A percentile compares a stretch with the other conserved stretches of the same genome.
These are phyloP conservation scores for Oryza officinalis DNA, from an alignment of 176 grass and related monocot genomes.

Conservation along the genomic window DNA sequence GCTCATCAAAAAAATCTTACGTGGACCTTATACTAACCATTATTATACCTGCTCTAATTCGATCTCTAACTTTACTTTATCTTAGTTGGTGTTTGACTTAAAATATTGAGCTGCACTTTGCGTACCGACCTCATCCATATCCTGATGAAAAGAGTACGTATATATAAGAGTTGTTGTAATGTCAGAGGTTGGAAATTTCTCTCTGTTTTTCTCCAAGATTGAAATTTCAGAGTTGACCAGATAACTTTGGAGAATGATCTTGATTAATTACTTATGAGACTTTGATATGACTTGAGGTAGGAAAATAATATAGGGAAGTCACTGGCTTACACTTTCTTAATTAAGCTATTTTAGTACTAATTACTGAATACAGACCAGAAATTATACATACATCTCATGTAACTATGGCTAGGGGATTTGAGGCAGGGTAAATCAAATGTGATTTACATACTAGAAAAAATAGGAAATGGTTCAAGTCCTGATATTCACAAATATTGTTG, in stretches of 20 bases:
- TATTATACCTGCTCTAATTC: too few relatives aligned
- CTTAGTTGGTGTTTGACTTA: constrained; percentile 19
- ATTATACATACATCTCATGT: too few relatives aligned
- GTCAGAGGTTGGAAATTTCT: neutral
- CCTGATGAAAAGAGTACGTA: neutral
- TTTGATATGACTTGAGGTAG: neutral
- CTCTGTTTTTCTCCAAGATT: neutral
- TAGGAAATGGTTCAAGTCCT: too few relatives aligned
- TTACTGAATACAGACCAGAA: neutral
- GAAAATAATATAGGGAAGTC: neutral
- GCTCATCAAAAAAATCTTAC: too few relatives aligned
- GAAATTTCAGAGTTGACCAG: neutral
- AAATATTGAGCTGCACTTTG: constrained; percentile 28
- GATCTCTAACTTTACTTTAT: constrained; percentile 33
- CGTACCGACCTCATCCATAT: constrained; percentile 28
- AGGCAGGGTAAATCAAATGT: too few relatives aligned
- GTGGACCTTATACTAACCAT: too few relatives aligned
- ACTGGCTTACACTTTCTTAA: neutral
- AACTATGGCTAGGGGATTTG: too few relatives aligned
- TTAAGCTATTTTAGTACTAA: neutral
- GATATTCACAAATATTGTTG: too few relatives aligned
- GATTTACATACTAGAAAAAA: too few relatives aligned
- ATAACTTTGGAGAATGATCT: neutral
- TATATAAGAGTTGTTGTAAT: neutral
- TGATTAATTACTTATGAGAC: neutral